phyloP scores from a whole-genome alignment of 2,329 filamentous ascomycete genomes.

The Zymoseptoria passerinii region DNA sequence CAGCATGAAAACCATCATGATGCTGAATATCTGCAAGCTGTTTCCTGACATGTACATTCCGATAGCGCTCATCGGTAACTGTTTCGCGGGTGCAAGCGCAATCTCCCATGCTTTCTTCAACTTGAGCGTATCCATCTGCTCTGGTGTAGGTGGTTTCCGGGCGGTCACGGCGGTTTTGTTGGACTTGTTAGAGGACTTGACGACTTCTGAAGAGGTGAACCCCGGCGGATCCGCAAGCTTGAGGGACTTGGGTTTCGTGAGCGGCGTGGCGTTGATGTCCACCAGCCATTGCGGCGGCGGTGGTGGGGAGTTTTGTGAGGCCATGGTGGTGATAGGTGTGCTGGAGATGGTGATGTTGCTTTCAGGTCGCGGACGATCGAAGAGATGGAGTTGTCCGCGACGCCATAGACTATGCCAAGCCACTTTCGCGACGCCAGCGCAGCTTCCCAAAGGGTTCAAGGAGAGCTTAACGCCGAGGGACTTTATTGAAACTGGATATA shows the following conservation, averaged over 20 bases:
- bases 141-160: slow-evolving; percentile 61
- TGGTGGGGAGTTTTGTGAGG: slow-evolving; percentile 23
- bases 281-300: slow-evolving; percentile 71
- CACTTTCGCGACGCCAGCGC: background rate
- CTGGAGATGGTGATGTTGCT: background rate
- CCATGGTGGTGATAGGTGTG: background rate
- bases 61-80: slow-evolving; percentile 93
- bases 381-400: slow-evolving; percentile 1
- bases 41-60: slow-evolving; percentile 99
- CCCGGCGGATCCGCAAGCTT: slow-evolving; percentile 79
- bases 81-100: slow-evolving; percentile 85
- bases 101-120: slow-evolving; percentile 99
- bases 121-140: slow-evolving; percentile 91
- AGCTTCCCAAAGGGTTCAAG: background rate
- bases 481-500: background rate
- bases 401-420: background rate
- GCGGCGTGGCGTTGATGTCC: slow-evolving; percentile 64
- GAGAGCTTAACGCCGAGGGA: background rate
- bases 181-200: slow-evolving; percentile 14
- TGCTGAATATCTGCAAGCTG: slow-evolving; percentile 95
- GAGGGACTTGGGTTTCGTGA: slow-evolving; percentile 55
- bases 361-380: background rate
- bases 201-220: slow-evolving; percentile 49
- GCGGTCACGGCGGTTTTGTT: slow-evolving; percentile 26
- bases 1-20: slow-evolving; percentile 99